phyloP scores from a whole-genome alignment of 2,329 filamentous ascomycete species.

The Aspergillus proliferans region DNA sequence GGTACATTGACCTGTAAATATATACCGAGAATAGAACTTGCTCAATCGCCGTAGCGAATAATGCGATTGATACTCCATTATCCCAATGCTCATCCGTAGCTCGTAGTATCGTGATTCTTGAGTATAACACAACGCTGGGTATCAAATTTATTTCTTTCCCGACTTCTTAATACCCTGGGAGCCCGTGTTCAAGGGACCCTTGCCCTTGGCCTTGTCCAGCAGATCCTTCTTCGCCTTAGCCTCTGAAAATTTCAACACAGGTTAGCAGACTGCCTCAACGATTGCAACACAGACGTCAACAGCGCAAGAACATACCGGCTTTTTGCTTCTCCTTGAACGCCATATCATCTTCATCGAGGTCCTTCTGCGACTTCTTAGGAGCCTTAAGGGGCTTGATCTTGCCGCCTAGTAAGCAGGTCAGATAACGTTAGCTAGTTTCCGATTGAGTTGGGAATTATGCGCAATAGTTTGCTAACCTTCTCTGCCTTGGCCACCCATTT shows the following conservation, averaged over 20 bases:
- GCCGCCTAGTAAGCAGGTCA: slow-evolving; percentile 53
- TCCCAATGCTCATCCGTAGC: slow-evolving; percentile 13
- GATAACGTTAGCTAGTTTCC: background rate
- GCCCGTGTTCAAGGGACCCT: slow-evolving; percentile 80
- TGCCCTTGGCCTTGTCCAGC: slow-evolving; percentile 74
- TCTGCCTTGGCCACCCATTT: slow-evolving; percentile 62
- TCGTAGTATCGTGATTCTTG: slow-evolving; percentile 16
- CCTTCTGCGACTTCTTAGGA: slow-evolving; percentile 76
- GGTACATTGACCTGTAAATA: slow-evolving; percentile 5
- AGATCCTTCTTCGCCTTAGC: slow-evolving; percentile 81
- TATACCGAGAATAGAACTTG: slow-evolving; percentile 8
- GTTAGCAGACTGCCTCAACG: background rate
- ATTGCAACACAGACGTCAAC: slow-evolving; percentile 3
- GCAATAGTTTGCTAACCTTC: slow-evolving; percentile 47
- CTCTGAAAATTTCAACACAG: slow-evolving; percentile 43
- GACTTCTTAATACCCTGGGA: slow-evolving; percentile 94
- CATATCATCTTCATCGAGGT: slow-evolving; percentile 79
- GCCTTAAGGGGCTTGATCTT: slow-evolving; percentile 83
- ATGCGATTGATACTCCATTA: slow-evolving; percentile 11
- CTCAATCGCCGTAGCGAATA: slow-evolving; percentile 7
- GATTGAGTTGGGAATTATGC: background rate
- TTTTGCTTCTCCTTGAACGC: slow-evolving; percentile 78
- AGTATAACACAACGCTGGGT: background rate
- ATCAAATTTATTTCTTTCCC: slow-evolving; percentile 72
- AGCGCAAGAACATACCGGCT: slow-evolving; percentile 57